Evolutionary conservation across 1,139 yeast genomes (phyloP), one percentile per base, ranked within the genome.

Genomic region (Meyerozyma athensensis): DNA sequence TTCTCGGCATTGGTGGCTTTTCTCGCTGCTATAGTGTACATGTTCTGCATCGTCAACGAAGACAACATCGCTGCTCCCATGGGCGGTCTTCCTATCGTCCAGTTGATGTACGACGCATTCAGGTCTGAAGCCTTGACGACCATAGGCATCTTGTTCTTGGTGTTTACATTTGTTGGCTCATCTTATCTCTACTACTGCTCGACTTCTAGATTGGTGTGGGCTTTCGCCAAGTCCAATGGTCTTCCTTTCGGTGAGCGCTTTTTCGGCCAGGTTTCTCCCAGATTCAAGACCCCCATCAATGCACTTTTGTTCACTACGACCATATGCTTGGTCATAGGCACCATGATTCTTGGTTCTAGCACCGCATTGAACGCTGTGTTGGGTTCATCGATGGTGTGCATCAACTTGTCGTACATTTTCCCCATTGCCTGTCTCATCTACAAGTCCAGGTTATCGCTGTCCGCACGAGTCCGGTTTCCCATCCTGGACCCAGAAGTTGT

Each of bases 321-420:
- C 4, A 42, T 59, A 16, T 47, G 52, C 35, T 36, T 48, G 23
- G 44, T 52, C 35, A 39, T 57, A 23, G 61, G 63, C 1, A 39
- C 47, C 7, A 52, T 57, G 30, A 48, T 58, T 13, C 53, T 59
- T 35, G 64, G 63, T 4, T 31, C 54, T 46, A 34, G 49, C 47
- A 33, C 43, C 28, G 63, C 64, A 0, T 51, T 59, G 30, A 47
- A 48, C 45, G 62, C 63, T 5, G 58, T 59, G 3, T 51, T 59
- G 37, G 61, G 61, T 9, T 49, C 60, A n/a, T 44, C 58, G 1
- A 54, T 58, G 59, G 59, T 58, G n/a, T 56, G 63, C 36, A 44
- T 53, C 31, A 54, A 59, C 33, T 48, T 60, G 33, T 58, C 63
- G 7, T 60, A 58, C 37, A 41, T 57, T 16, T 48, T 61, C 37